Evolutionary conservation across 495 filamentous ascomycete species (phyloP), one percentile per base, ranked within the genome.

Genomic region (Daldinia childiae): DNA sequence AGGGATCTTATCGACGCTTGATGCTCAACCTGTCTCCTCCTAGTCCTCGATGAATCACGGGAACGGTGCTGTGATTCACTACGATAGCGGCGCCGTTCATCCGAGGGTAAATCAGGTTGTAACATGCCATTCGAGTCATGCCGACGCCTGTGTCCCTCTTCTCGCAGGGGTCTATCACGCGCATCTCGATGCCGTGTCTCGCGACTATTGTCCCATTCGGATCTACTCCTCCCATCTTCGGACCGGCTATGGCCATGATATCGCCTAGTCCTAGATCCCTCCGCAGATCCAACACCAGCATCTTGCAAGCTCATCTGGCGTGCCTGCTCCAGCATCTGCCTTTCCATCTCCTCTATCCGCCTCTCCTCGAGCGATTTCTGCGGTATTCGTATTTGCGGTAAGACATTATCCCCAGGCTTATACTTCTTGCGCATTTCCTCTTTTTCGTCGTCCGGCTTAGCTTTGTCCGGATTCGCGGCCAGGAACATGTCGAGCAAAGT

Each of bases 1-100:
- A 97, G 74, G n/a, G 90, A 95, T 62, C 94, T 84, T 71, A 97
- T 82, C 66, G 92, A 95, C 0, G 90, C 89, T 80, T 97, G 94
- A 70, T 97, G 94, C 76, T 93, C 92, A 55, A 97, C 82, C 41
- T 87, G 90, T 63, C 91, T 77, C 48, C 78, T 79, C 58, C 73
- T 74, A 29, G 68, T 71, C 34, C 69, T 73, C 2, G 78, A 71
- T 26, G 78, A 77, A 58, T 81, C 78, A 69, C 76, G 66, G 51
- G 74, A 66, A 17, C 79, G 60, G 43, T 80, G 81, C n/a, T 76
- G 71, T 12, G 74, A 78, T 66, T 78, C 81, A 55, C 77, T 76
- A 48, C 81, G 71, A 57, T 74, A 72, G 38, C 80, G 76, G 56
- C 80, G 77, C 64, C 78, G 73, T 27, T 80, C 79, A 5, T 80